Base-by-base conservation (phyloP, 2,329 filamentous ascomycete species). In the Simplicillium sp. region DNA sequence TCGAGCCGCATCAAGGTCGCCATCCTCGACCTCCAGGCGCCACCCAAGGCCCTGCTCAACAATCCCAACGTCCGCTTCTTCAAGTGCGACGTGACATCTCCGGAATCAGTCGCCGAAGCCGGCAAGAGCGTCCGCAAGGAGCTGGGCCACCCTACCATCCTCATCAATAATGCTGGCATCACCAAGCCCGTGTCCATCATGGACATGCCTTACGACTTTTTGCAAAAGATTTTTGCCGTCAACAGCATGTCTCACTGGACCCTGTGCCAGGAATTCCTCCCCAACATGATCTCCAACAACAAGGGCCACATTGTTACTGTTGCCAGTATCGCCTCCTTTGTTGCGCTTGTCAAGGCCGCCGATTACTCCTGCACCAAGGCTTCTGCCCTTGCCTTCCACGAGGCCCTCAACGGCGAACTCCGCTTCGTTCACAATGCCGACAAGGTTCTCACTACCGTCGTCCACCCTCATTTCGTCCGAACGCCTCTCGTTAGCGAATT, bases 271-370 rank as follows among this genome's bases (percentile, higher is more conserved):
- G 71, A 80, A 46, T 84, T 84, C 58, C 59, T 85, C 1, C 81
- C 81, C 0, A 52, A 57, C 43, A 80, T 86, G 70, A 57, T 80
- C 18, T 50, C 57, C 12, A 50, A 52, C 4, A 75, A 83, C 57
- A 80, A 85, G 58, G 81, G 82, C 35, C 81, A 82, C 67, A 59
- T 86, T 16, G 75, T 85, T 25, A 84, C 75, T 1, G 70, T 85
- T n/a, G 77, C 82, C 11, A 77, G 71, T 7, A 62, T 76, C 29
- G 78, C 80, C 0, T 71, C 70, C 7, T 82, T 74, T 54, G 51
- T 73, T 4, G 62, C 70, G 2, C 68, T 74, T 0, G 73, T 79
- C 2, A 67, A 66, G 43, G 73, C 83, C 64, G 70, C 77, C 28
- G 77, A 83, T 58, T 85, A 85, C 58, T 64, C 67, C 2, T 67